Conservation (phyloP, 75 land plant genomes). For the Cupressus sempervirens region DNA sequence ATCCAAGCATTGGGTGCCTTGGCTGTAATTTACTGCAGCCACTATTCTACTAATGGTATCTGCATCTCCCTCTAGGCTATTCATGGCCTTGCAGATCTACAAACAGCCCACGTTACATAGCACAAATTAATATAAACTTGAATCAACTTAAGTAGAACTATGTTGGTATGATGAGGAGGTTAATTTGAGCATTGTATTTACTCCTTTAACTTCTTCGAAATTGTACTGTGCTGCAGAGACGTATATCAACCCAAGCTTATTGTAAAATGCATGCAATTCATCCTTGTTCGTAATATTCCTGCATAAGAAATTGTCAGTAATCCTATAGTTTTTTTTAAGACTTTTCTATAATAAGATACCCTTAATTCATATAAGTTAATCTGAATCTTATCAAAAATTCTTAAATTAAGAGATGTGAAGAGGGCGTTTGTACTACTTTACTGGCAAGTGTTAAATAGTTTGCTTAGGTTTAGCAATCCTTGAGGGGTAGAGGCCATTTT, state of each 20-base stretch:
- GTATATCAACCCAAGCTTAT: neutral
- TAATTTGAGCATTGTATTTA: too few relatives aligned
- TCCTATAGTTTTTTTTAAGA: too few relatives aligned
- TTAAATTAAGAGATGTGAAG: neutral
- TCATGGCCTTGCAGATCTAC: constrained; percentile 24
- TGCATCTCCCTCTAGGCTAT: constrained; percentile 17
- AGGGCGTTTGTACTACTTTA: neutral
- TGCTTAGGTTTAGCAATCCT: constrained; percentile 38
- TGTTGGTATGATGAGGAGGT: too few relatives aligned
- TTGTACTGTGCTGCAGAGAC: constrained; percentile 9
- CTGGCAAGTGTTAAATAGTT: constrained; percentile 53
- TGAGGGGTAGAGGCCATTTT: constrained; percentile 25
- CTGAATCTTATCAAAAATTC: neutral
- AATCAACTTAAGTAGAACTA: neutral
- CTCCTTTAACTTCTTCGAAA: neutral
- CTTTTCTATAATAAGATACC: too few relatives aligned
- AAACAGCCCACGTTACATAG: constrained; percentile 11
- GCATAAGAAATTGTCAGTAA: too few relatives aligned
- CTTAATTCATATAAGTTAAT: too few relatives aligned
- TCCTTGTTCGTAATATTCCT: too few relatives aligned
- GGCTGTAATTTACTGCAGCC: constrained; percentile 25
- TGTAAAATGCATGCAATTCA: neutral
- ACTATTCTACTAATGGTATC: constrained; percentile 30
- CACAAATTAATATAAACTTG: too few relatives aligned
- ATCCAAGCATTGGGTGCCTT: constrained; percentile 16